These are phyloP conservation scores for Cladosporium sp. DNA, from an alignment of 2,329 filamentous ascomycete species.

Conservation along the genomic window DNA sequence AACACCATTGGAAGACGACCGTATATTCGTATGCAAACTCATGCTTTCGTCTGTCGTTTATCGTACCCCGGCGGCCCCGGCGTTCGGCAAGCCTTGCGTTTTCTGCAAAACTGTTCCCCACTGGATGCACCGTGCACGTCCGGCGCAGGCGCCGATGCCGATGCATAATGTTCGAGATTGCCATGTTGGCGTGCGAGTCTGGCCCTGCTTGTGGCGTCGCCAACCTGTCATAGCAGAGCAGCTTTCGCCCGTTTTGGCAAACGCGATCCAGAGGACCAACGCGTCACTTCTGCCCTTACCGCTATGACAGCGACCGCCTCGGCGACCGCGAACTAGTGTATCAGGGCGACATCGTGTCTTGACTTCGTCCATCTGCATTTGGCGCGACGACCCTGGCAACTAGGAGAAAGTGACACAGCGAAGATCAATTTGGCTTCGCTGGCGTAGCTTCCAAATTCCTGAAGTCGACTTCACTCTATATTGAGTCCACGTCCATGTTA, in stretches of 20 bases:
- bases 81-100: not conserved
- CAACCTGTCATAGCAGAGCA: not conserved
- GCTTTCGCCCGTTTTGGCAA: not conserved
- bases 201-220: not conserved
- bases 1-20: not conserved
- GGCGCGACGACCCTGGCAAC: too few relatives aligned
- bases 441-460: not conserved
- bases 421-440: not conserved
- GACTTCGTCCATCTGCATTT: not conserved
- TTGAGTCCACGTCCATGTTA: not conserved
- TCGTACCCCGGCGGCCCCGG: not conserved
- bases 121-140: not conserved
- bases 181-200: not conserved
- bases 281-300: not conserved
- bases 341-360: not conserved
- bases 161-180: not conserved
- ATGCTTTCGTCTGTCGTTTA: not conserved
- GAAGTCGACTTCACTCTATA: not conserved
- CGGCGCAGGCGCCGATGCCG: constrained; percentile 7
- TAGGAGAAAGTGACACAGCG: not conserved
- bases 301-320: not conserved
- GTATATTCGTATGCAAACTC: not conserved
- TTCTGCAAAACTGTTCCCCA: not conserved
- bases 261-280: not conserved
- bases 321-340: not conserved